These are phyloP conservation scores for Chiua virens DNA, from an alignment of 768 basidiomycete genomes.

Conservation along the genomic window DNA sequence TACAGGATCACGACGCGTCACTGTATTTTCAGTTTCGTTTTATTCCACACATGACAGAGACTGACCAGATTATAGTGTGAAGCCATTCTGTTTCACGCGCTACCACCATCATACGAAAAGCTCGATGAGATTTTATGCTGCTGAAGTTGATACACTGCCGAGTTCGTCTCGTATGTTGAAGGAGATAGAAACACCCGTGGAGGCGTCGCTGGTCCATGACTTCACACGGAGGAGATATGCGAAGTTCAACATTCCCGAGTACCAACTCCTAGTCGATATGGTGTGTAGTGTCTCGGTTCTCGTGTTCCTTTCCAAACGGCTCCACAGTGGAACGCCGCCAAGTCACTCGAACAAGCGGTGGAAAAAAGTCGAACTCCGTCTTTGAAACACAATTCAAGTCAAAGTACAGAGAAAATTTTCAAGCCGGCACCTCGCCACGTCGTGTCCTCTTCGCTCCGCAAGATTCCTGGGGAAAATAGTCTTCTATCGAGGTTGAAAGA, in stretches of 20 bases:
- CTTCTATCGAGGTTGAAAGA: slow-evolving; percentile 16
- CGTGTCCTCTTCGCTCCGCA: neutral
- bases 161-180: slow-evolving; percentile 16
- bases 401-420: slow-evolving; percentile 1
- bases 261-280: slow-evolving; percentile 41
- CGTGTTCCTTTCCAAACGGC: neutral
- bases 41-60: neutral
- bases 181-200: slow-evolving; percentile 23
- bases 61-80: slow-evolving; percentile 11
- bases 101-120: slow-evolving; percentile 54
- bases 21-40: slow-evolving; percentile 10
- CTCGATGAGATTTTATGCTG: slow-evolving; percentile 65
- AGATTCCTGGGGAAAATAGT: neutral
- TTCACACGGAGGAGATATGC: slow-evolving; percentile 31
- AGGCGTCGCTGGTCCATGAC: slow-evolving; percentile 36
- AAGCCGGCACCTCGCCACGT: neutral
- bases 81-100: slow-evolving; percentile 38
- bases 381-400: neutral
- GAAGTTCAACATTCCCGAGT: slow-evolving; percentile 9
- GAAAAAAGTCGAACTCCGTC: slow-evolving; percentile 4
- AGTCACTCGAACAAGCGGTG: slow-evolving; percentile 32
- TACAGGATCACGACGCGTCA: slow-evolving; percentile 31
- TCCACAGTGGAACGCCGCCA: slow-evolving; percentile 48
- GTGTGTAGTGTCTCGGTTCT: slow-evolving; percentile 24
- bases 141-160: slow-evolving; percentile 40